Evolutionary conservation across 768 basidiomycete species (phyloP).

Genomic region (Panaeolus papilionaceus): DNA sequence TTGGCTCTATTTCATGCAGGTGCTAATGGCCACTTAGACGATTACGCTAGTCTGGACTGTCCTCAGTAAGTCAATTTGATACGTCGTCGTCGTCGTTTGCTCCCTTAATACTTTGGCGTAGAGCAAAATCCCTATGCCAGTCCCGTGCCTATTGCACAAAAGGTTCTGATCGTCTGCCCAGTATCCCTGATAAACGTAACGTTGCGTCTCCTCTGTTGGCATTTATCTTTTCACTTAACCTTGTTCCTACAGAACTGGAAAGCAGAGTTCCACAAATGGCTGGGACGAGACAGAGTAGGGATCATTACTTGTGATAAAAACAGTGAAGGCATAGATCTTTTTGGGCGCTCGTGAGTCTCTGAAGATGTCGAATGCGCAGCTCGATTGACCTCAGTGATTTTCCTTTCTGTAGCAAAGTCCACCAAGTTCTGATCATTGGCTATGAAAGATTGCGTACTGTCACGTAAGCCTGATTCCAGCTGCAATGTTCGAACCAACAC

Average conservation of each 20-base stretch:
- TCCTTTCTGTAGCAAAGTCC: constrained; percentile 56
- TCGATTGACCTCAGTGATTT: neutral
- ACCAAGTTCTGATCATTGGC: constrained; percentile 92
- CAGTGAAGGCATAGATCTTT: constrained; percentile 64
- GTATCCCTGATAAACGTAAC: constrained; percentile 84
- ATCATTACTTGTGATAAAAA: constrained; percentile 54
- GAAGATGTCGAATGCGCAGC: neutral
- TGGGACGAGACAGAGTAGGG: constrained; percentile 55
- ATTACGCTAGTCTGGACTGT: constrained; percentile 94
- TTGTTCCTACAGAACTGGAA: constrained; percentile 80
- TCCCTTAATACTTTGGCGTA: constrained; percentile 33
- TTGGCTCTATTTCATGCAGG: neutral
- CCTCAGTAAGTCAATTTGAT: constrained; percentile 62
- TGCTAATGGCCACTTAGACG: constrained; percentile 54
- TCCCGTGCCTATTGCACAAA: constrained; percentile 63
- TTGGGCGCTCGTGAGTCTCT: constrained; percentile 69
- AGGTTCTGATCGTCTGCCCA: constrained; percentile 92
- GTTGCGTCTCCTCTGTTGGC: neutral
- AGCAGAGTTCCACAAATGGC: constrained; percentile 96
- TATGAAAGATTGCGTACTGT: constrained; percentile 90
- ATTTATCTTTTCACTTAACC: constrained; percentile 9
- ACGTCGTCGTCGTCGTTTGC: constrained; percentile 1
- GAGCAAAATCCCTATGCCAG: constrained; percentile 85
- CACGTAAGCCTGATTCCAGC: constrained; percentile 58
- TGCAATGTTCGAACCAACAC: neutral